Evolutionary conservation across 2,329 filamentous ascomycete species (phyloP).

Genomic region (Reticulascus tulasneorum): DNA sequence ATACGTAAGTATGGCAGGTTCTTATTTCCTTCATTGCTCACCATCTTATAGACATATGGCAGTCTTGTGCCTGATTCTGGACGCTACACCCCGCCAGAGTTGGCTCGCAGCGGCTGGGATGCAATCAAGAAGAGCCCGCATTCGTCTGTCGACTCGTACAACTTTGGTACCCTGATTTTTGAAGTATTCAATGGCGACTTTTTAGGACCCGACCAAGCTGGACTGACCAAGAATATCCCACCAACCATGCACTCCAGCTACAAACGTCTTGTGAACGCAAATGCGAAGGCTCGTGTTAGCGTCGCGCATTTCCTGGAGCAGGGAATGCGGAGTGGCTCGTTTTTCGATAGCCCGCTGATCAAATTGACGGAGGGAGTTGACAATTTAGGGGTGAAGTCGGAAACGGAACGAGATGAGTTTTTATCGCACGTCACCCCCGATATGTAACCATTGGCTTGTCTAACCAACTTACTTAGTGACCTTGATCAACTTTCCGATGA

Average conservation of each 20-base stretch:
- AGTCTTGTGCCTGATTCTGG: constrained; percentile 81
- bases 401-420: constrained; percentile 79
- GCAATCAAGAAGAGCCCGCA: constrained; percentile 78
- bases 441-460: constrained; percentile 18
- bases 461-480: constrained; percentile 52
- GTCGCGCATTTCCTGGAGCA: constrained; percentile 86
- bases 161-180: constrained; percentile 77
- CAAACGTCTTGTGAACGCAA: constrained; percentile 81
- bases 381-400: constrained; percentile 82
- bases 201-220: constrained; percentile 70
- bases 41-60: constrained; percentile 64
- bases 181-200: constrained; percentile 91
- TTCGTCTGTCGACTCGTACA: constrained; percentile 81
- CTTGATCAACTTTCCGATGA: constrained; percentile 85
- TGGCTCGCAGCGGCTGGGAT: constrained; percentile 87
- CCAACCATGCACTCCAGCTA: constrained; percentile 87
- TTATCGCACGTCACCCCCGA: constrained; percentile 50
- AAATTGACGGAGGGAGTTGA: constrained; percentile 91
- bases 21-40: no score
- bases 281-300: constrained; percentile 83
- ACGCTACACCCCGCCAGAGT: constrained; percentile 82
- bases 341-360: constrained; percentile 91
- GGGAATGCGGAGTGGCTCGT: constrained; percentile 74
- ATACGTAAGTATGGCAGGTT: constrained; percentile 43
- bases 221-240: constrained; percentile 82